Evolutionary conservation across 371 early-diverging fungal genomes (phyloP).

Genomic region (Parasitella parasitica): DNA sequence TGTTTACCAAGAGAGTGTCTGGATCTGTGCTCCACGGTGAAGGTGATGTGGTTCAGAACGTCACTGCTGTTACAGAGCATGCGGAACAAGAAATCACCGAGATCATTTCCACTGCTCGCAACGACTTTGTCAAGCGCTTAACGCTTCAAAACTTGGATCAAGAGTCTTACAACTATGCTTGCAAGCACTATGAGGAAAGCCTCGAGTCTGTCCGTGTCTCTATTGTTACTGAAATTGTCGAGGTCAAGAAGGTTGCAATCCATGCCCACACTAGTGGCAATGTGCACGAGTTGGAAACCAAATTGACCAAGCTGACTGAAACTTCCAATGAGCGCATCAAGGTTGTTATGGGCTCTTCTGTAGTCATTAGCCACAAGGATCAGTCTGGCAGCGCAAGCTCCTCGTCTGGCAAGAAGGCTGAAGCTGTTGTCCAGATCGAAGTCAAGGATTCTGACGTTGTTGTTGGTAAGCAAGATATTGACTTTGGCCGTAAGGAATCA

Average conservation of each 20-base stretch:
- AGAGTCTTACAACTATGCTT: slow-evolving; percentile 24
- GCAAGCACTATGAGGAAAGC: slow-evolving; percentile 32
- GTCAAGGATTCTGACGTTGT: slow-evolving; percentile 25
- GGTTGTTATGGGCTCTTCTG: slow-evolving; percentile 24
- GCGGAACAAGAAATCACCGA: slow-evolving; percentile 29
- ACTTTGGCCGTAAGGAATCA: slow-evolving; percentile 13
- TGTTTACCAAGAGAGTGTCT: slow-evolving; percentile 19
- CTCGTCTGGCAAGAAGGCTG: background rate
- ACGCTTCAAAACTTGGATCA: slow-evolving; percentile 26
- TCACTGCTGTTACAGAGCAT: slow-evolving; percentile 10
- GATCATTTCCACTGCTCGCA: slow-evolving; percentile 25
- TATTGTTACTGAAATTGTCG: slow-evolving; percentile 20
- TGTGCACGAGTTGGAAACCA: slow-evolving; percentile 9
- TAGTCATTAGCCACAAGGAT: slow-evolving; percentile 23
- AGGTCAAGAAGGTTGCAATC: slow-evolving; percentile 31
- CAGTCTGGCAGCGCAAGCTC: background rate
- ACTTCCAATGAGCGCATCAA: slow-evolving; percentile 20
- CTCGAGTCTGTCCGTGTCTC: slow-evolving; percentile 21
- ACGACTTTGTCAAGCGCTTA: slow-evolving; percentile 26
- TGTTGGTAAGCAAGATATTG: slow-evolving; percentile 30
- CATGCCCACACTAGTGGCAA: slow-evolving; percentile 25
- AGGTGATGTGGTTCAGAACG: slow-evolving; percentile 8
- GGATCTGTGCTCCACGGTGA: slow-evolving; percentile 3
- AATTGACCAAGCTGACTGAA: slow-evolving; percentile 8
- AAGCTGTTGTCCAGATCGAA: slow-evolving; percentile 14